These are phyloP conservation scores for Corynascus novoguineensis DNA, from an alignment of 495 filamentous ascomycete species.

Conservation along the genomic window DNA sequence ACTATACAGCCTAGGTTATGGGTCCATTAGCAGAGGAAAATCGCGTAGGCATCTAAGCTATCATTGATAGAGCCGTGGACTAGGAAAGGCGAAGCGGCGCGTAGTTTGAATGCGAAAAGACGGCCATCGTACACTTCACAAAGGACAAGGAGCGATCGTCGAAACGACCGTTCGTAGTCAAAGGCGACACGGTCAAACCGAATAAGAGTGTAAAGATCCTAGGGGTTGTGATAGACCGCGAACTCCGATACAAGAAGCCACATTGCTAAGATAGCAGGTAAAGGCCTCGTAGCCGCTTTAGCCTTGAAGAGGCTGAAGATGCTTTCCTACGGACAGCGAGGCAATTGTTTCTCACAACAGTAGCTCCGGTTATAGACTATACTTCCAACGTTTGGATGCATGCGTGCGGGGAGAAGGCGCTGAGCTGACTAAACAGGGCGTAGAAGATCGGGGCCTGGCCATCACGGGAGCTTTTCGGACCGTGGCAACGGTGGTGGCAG, in stretches of 20 bases:
- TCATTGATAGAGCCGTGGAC: no score
- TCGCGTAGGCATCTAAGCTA: no score
- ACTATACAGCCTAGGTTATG: no score
- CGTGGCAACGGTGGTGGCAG: slow-evolving; percentile 5
- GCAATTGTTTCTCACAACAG: slow-evolving; percentile 6
- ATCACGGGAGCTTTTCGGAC: slow-evolving; percentile 10
- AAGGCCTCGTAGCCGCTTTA: slow-evolving; percentile 25
- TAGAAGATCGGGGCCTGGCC: slow-evolving; percentile 5
- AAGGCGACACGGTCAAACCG: not conserved
- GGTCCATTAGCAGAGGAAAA: no score
- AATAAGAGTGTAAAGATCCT: slow-evolving; percentile 4
- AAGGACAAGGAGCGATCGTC: not conserved
- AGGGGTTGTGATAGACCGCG: slow-evolving; percentile 2
- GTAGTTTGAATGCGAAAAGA: no score
- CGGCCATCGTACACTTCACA: not conserved
- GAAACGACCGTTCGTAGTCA: not conserved
- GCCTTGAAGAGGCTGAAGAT: slow-evolving; percentile 9
- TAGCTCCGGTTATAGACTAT: slow-evolving; percentile 11
- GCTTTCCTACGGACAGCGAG: not conserved
- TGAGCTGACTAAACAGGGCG: slow-evolving; percentile 8
- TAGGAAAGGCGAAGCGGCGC: no score
- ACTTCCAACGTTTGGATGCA: slow-evolving; percentile 11
- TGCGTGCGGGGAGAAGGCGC: slow-evolving; percentile 3
- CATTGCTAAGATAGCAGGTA: slow-evolving; percentile 12
- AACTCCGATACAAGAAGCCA: slow-evolving; percentile 7